These are phyloP conservation scores for Fusarium sp. DNA, from an alignment of 2,329 filamentous ascomycete genomes.

Conservation along the genomic window DNA sequence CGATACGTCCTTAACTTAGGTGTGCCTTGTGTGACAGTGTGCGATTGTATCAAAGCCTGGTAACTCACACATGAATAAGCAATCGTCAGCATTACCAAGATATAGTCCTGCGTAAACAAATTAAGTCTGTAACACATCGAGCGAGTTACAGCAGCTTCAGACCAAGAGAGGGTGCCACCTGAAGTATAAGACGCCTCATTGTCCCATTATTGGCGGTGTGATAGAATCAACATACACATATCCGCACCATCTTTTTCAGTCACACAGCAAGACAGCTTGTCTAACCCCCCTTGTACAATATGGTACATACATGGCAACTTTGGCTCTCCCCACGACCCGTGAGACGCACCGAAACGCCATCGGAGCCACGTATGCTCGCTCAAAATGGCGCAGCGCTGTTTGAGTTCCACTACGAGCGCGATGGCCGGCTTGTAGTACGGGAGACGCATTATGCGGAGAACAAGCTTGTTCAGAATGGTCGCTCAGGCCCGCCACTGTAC, in stretches of 20 bases:
- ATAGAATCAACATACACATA: not conserved
- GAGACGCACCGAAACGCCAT: not conserved
- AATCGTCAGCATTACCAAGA: not conserved
- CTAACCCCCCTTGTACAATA: not conserved
- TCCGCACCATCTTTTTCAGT: rapidly evolving
- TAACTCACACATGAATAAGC: not conserved
- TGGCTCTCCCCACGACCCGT: not conserved
- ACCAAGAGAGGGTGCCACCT: not conserved
- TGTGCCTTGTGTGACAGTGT: not conserved
- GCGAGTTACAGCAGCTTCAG: not conserved
- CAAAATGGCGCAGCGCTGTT: not conserved
- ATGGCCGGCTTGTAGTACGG: not conserved
- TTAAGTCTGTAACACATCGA: not conserved
- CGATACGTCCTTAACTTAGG: rapidly evolving
- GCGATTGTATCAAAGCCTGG: not conserved
- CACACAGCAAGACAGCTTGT: not conserved
- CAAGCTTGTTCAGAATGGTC: not conserved
- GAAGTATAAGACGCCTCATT: not conserved
- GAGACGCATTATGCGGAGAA: not conserved
- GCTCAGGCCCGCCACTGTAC: not conserved
- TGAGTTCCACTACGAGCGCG: not conserved
- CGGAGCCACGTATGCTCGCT: not conserved
- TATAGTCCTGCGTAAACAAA: not conserved
- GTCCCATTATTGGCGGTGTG: not conserved
- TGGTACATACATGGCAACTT: not conserved